Percentiles rank a stretch among this genome's conserved stretches.
Evolutionary conservation across 345 rosid species (phyloP).

Genomic region (Dipteronia dyeriana): DNA sequence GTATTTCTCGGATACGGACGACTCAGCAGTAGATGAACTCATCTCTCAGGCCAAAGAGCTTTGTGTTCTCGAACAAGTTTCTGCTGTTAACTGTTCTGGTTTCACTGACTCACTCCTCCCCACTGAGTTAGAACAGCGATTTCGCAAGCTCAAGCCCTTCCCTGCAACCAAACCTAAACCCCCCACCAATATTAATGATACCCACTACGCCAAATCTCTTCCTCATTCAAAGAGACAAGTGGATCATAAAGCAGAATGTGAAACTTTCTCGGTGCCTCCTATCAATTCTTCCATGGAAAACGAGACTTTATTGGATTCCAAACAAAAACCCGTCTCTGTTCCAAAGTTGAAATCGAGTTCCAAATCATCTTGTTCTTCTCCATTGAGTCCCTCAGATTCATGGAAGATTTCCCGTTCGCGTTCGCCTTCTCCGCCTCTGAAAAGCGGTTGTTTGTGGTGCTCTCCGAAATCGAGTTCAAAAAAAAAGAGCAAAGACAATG

Average conservation of each 20-base stretch:
- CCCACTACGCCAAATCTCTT: not conserved
- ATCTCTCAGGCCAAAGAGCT: slow-evolving; percentile 70
- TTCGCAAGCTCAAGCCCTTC: slow-evolving; percentile 71
- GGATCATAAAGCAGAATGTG: not conserved
- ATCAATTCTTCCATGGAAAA: slow-evolving; percentile 16
- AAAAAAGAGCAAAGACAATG: slow-evolving; percentile 38
- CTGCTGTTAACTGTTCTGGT: slow-evolving; percentile 70
- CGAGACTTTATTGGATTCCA: slow-evolving; percentile 19
- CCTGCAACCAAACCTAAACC: slow-evolving; percentile 38
- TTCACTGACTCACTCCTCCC: slow-evolving; percentile 61
- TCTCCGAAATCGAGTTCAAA: slow-evolving; percentile 47
- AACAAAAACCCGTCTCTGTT: slow-evolving; percentile 25
- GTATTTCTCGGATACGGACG: slow-evolving; percentile 70
- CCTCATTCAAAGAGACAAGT: slow-evolving; percentile 27
- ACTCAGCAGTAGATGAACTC: slow-evolving; percentile 73
- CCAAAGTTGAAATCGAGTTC: slow-evolving; percentile 12
- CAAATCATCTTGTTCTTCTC: slow-evolving; percentile 24
- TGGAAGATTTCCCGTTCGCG: slow-evolving; percentile 15
- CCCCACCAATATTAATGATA: not conserved
- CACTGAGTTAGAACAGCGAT: slow-evolving; percentile 69
- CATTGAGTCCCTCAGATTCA: slow-evolving; percentile 25
- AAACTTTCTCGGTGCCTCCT: slow-evolving; percentile 4
- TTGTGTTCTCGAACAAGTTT: slow-evolving; percentile 67
- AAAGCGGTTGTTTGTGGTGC: slow-evolving; percentile 64
- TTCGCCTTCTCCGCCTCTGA: slow-evolving; percentile 57